A percentile compares a stretch with the other conserved stretches of the same genome.
These are phyloP conservation scores for Nannochloris sp. DNA, from an alignment of 139 green algal species.

Conservation along the genomic window DNA sequence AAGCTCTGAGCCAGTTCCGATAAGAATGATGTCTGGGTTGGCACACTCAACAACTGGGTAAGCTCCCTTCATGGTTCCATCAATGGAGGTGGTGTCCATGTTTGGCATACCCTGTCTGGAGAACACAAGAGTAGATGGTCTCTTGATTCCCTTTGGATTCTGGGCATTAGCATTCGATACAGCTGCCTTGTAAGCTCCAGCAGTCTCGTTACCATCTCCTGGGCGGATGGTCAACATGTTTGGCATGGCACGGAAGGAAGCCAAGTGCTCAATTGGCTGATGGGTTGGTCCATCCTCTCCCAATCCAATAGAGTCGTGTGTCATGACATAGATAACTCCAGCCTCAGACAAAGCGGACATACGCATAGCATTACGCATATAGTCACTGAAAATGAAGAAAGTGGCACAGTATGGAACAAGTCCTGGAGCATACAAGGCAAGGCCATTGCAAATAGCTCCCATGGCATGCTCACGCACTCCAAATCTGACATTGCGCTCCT, in stretches of 20 bases:
- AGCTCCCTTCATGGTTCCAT: slow-evolving; percentile 75
- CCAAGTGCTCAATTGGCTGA: slow-evolving; percentile 97
- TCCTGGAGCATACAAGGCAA: slow-evolving; percentile 79
- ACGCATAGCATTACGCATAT: slow-evolving; percentile 96
- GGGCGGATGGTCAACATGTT: slow-evolving; percentile 94
- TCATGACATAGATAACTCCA: slow-evolving; percentile 94
- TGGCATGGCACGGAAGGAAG: slow-evolving; percentile 96
- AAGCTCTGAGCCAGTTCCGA: slow-evolving; percentile 90
- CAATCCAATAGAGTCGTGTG: slow-evolving; percentile 98
- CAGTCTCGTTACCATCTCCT: slow-evolving; percentile 92
- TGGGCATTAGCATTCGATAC: slow-evolving; percentile 41
- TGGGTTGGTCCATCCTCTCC: slow-evolving; percentile 99
- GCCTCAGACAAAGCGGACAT: slow-evolving; percentile 85
- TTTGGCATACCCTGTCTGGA: slow-evolving; percentile 96
- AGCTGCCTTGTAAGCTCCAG: slow-evolving; percentile 81
- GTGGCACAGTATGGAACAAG: slow-evolving; percentile 97
- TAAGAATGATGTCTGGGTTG: slow-evolving; percentile 85
- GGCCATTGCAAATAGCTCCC: slow-evolving; percentile 94
- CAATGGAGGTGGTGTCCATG: slow-evolving; percentile 66
- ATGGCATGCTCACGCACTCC: slow-evolving; percentile 98
- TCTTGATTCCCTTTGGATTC: slow-evolving; percentile 43
- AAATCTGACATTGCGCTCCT: slow-evolving; percentile 94
- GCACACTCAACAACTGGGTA: slow-evolving; percentile 73
- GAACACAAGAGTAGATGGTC: slow-evolving; percentile 82
- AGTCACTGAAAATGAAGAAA: slow-evolving; percentile 99